These are phyloP conservation scores for Herpetomonas tarakana DNA, from an alignment of 208 protist species.

Conservation along the genomic window DNA sequence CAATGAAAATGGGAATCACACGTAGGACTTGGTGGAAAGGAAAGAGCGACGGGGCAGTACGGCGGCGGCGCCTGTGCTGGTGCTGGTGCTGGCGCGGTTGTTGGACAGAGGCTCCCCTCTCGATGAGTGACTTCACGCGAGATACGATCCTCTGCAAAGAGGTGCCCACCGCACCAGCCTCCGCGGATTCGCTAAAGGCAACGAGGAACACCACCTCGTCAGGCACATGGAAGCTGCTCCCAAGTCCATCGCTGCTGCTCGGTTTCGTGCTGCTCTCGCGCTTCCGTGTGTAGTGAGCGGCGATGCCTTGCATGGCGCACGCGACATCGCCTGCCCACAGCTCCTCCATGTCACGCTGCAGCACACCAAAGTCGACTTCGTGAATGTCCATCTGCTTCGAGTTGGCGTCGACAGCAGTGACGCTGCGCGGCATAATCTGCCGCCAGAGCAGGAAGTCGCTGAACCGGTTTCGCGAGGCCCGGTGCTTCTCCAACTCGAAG, in stretches of 20 bases:
- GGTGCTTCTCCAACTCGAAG: not conserved
- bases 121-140: not conserved
- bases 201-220: conserved; percentile 42
- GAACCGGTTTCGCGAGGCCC: not conserved
- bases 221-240: conserved; percentile 4
- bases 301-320: too few species aligned
- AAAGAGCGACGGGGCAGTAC: not conserved
- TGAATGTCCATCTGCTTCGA: not conserved
- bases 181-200: conserved; percentile 45
- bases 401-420: not conserved
- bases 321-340: conserved; percentile 22
- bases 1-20: conserved; percentile 46
- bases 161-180: conserved; percentile 27
- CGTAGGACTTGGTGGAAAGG: conserved; percentile 21
- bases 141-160: conserved; percentile 13
- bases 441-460: not conserved
- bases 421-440: not conserved
- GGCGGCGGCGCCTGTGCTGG: conserved; percentile 4
- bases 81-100: conserved; percentile 12
- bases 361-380: conserved; percentile 22
- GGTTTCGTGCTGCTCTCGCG: not conserved
- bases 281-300: too few species aligned
- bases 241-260: not conserved
- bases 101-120: not conserved
- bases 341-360: conserved; percentile 25